A percentile compares a stretch with the other conserved stretches of the same genome.
Evolutionary conservation across 176 grass and related monocot genomes (phyloP).

Genomic region (Pontederia paniculata): DNA sequence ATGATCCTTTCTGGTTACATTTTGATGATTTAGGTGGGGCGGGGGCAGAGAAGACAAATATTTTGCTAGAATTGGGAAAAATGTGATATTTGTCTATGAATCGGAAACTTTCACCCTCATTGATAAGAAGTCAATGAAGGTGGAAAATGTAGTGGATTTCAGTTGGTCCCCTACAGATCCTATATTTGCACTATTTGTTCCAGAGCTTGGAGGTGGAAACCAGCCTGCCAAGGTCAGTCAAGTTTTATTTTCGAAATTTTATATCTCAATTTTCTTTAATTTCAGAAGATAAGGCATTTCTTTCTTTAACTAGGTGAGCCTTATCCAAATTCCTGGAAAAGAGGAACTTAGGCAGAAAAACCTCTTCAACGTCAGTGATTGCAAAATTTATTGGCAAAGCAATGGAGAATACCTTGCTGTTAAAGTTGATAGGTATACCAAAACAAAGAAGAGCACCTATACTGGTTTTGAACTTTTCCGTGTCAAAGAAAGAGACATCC

Average conservation of each 20-base stretch:
- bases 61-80: constrained; percentile 96
- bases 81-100: constrained; percentile 80
- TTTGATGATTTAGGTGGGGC: constrained; percentile 42
- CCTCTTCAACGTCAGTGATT: constrained; percentile 85
- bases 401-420: constrained; percentile 91
- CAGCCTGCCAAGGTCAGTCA: constrained; percentile 79
- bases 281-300: constrained; percentile 10
- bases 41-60: constrained; percentile 90
- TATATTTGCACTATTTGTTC: constrained; percentile 71
- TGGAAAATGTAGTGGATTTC: constrained; percentile 85
- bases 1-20: not conserved
- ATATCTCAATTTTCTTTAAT: not conserved
- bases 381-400: constrained; percentile 91
- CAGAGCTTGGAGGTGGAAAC: constrained; percentile 87
- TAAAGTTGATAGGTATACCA: constrained; percentile 86
- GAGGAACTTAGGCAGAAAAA: constrained; percentile 91
- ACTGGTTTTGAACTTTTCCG: constrained; percentile 90
- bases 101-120: constrained; percentile 79
- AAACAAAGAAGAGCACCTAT: constrained; percentile 95
- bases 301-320: constrained; percentile 49
- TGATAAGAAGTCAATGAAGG: constrained; percentile 91
- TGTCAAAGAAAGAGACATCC: constrained; percentile 92
- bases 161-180: constrained; percentile 80
- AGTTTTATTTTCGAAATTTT: not conserved
- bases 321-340: constrained; percentile 90